These are phyloP conservation scores for Beauveria rudraprayagi DNA, from an alignment of 2,329 filamentous ascomycete species.

Conservation along the genomic window DNA sequence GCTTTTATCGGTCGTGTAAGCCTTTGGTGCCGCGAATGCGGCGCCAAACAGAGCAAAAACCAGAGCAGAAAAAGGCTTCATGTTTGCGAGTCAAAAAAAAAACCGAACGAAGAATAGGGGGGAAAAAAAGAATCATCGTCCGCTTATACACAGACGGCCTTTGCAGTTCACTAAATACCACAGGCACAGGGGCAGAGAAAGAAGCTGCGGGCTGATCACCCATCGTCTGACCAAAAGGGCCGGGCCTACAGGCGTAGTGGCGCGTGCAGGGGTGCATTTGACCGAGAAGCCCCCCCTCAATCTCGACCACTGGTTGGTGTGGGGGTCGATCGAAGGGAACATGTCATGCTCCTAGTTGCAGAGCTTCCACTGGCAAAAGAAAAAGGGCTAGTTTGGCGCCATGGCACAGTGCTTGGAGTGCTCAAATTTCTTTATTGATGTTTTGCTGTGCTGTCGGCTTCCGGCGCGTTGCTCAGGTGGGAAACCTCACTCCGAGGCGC, in stretches of 20 bases:
- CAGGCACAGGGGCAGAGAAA: not conserved
- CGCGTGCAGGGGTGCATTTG: constrained; percentile 4
- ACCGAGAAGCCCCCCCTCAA: not conserved
- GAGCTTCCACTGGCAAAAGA: not conserved
- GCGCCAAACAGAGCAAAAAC: not conserved
- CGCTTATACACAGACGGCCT: not conserved
- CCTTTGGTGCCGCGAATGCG: not conserved
- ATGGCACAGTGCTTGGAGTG: too few species aligned
- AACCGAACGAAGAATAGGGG: too few species aligned
- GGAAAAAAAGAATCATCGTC: not conserved
- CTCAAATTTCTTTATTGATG: too few species aligned
- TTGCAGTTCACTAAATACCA: not conserved
- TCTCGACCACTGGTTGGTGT: not conserved
- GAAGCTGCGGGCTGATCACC: not conserved
- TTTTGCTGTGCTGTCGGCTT: too few species aligned
- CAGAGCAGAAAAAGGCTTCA: not conserved
- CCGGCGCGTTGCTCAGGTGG: too few species aligned
- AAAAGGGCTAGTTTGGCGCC: not conserved
- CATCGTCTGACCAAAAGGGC: not conserved
- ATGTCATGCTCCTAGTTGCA: not conserved
- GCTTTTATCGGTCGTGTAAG: not conserved
- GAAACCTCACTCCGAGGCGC: not conserved
- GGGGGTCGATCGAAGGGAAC: not conserved
- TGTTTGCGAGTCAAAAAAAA: not conserved
- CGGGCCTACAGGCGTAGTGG: not conserved